These are phyloP conservation scores for Geotrichum armillariae DNA, from an alignment of 1,139 yeast species.

Conservation along the genomic window DNA sequence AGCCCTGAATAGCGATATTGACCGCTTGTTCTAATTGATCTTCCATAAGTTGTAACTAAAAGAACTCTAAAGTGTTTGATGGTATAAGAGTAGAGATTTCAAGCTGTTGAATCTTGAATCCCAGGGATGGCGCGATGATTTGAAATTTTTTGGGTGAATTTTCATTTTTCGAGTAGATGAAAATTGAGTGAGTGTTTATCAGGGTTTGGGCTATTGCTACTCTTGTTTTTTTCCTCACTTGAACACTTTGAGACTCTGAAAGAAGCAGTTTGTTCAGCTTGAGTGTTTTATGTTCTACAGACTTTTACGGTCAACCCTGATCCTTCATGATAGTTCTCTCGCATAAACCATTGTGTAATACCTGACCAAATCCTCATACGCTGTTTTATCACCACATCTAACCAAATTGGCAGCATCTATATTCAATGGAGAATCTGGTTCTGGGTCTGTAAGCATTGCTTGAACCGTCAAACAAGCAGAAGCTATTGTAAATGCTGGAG, in stretches of 20 bases:
- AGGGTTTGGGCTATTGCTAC: too few relatives aligned
- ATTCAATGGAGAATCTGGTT: constrained; percentile 82
- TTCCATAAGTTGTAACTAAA: constrained; percentile 61
- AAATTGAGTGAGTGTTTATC: too few relatives aligned
- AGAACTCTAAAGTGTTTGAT: background rate
- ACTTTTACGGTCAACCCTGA: too few relatives aligned
- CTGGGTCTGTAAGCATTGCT: constrained; percentile 71
- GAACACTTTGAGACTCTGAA: too few relatives aligned
- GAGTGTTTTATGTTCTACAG: too few relatives aligned
- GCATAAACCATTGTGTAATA: constrained; percentile 54
- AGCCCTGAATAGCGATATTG: constrained; percentile 77
- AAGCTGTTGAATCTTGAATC: background rate
- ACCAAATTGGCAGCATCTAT: constrained; percentile 81
- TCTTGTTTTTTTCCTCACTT: too few relatives aligned
- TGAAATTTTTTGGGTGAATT: too few relatives aligned
- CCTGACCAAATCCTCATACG: constrained; percentile 61
- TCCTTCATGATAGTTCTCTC: too few relatives aligned
- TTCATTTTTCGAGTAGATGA: too few relatives aligned
- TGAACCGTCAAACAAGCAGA: constrained; percentile 71
- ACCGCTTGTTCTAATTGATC: constrained; percentile 93
- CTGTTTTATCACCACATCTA: constrained; percentile 55
- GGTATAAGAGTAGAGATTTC: background rate
- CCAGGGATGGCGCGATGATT: too few relatives aligned
- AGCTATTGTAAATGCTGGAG: constrained; percentile 84
- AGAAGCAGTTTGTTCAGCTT: too few relatives aligned